A percentile compares a stretch with the other conserved stretches of the same genome.
These are phyloP conservation scores for Botrytis cinerea DNA, from an alignment of 2,329 filamentous ascomycete genomes.

Conservation along the genomic window DNA sequence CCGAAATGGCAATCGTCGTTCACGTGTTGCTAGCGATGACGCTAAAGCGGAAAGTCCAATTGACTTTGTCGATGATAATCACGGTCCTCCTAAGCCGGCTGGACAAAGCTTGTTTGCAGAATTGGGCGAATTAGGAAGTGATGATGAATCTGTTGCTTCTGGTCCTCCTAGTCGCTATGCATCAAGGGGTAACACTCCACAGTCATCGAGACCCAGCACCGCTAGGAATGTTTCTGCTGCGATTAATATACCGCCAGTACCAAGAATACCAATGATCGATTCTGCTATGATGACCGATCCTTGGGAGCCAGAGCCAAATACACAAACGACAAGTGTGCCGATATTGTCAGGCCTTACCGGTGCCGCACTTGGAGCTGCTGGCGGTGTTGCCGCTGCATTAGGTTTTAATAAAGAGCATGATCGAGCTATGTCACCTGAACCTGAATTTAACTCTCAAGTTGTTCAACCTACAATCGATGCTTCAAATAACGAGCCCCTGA, in stretches of 20 bases:
- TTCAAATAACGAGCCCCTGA: neutral
- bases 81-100: constrained; percentile 51
- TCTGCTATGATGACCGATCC: constrained; percentile 63
- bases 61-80: constrained; percentile 54
- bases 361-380: constrained; percentile 7
- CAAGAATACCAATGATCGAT: constrained; percentile 58
- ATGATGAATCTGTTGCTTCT: constrained; percentile 59
- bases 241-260: constrained; percentile 52
- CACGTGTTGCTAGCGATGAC: constrained; percentile 63
- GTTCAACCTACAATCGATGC: neutral
- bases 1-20: constrained; percentile 62
- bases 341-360: constrained; percentile 18
- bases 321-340: constrained; percentile 33
- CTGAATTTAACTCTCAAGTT: neutral
- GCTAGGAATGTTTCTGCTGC: constrained; percentile 45
- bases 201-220: constrained; percentile 40
- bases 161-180: constrained; percentile 56
- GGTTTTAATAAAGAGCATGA: constrained; percentile 6
- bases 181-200: constrained; percentile 50
- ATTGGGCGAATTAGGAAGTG: constrained; percentile 72
- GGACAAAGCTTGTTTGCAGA: constrained; percentile 89
- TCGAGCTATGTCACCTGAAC: constrained; percentile 2
- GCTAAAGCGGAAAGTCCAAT: constrained; percentile 59
- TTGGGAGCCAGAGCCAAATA: constrained; percentile 44
- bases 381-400: constrained; percentile 5